Conservation (phyloP, 2,329 filamentous ascomycete genomes). For the Pseudogymnoascus sp. region DNA sequence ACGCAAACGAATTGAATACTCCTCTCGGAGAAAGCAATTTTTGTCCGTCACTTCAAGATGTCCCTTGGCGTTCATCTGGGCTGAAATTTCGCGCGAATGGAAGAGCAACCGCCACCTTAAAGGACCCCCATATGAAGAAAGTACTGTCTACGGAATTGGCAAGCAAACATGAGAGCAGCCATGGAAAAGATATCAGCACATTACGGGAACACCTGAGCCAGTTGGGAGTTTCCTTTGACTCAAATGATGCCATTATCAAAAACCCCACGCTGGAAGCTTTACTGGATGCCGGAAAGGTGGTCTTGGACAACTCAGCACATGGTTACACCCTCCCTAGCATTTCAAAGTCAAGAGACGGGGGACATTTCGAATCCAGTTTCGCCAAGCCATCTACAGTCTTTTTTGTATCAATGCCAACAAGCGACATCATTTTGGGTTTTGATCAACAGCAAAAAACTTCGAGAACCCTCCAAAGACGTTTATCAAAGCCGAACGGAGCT, state of each 20-base stretch:
- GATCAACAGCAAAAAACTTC: not conserved
- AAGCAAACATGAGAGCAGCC: not conserved
- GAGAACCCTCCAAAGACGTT: not conserved
- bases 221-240: not conserved
- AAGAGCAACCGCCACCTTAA: not conserved
- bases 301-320: not conserved
- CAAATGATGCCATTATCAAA: not conserved
- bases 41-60: not conserved
- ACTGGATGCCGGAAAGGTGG: not conserved
- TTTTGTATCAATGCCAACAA: not conserved
- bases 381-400: not conserved
- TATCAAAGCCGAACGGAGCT: not conserved
- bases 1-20: not conserved
- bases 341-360: not conserved
- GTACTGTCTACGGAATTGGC: not conserved
- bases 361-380: not conserved
- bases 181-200: not conserved
- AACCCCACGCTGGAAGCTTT: not conserved
- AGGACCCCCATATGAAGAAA: not conserved
- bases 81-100: not conserved
- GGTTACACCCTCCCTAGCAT: not conserved
- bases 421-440: not conserved
- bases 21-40: not conserved
- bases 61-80: not conserved
- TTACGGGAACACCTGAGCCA: not conserved